Percentiles rank a stretch among this genome's conserved stretches.
Evolutionary conservation across 176 grass and related monocot genomes (phyloP).

Genomic region (Neostapfia colusana): DNA sequence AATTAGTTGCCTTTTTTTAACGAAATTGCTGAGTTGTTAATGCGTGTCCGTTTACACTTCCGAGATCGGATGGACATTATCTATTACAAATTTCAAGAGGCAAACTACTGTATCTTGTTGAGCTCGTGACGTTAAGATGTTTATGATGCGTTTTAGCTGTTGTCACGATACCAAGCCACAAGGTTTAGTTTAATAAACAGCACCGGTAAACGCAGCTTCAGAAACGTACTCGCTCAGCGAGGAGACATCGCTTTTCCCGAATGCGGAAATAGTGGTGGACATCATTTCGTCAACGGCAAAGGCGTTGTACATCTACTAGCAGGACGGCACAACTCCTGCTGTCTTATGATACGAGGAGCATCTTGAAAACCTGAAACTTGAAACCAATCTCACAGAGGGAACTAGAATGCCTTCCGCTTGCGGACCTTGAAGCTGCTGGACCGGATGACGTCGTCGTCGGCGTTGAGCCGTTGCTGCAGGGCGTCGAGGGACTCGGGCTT

Average conservation of each 20-base stretch:
- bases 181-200: no score
- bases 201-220: not conserved
- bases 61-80: not conserved
- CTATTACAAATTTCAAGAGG: not conserved
- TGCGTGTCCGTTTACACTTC: not conserved
- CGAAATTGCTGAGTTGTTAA: not conserved
- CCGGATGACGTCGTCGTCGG: constrained; percentile 78
- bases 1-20: not conserved
- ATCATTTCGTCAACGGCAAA: not conserved
- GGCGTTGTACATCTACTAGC: not conserved
- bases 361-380: constrained; percentile 7
- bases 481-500: constrained; percentile 70
- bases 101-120: not conserved
- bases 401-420: constrained; percentile 51
- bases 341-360: constrained; percentile 40
- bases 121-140: not conserved
- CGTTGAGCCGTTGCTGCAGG: constrained; percentile 56
- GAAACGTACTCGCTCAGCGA: not conserved
- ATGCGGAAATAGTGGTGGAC: not conserved
- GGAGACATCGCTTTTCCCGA: not conserved
- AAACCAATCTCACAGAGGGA: constrained; percentile 1
- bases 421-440: constrained; percentile 67
- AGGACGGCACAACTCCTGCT: constrained; percentile 3
- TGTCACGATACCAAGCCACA: not conserved
- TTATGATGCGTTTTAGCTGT: not conserved